phyloP scores from a whole-genome alignment of 2,329 filamentous ascomycete species.

The Fusarium sp. region DNA sequence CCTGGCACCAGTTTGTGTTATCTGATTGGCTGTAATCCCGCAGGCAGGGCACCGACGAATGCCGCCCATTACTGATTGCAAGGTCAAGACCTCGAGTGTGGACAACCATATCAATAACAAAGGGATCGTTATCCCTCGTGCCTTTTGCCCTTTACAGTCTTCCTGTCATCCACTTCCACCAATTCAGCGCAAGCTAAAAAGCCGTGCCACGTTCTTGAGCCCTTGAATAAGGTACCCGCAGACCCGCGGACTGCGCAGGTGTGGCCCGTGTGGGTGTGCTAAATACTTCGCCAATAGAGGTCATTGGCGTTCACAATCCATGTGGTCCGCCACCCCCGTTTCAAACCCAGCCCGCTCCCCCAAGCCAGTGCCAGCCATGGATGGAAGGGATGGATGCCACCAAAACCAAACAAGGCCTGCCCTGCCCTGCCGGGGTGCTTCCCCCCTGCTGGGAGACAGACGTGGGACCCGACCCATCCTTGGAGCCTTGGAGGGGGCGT shows the following conservation, averaged over 20 bases:
- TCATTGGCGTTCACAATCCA: background rate
- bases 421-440: background rate
- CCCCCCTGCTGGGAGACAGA: background rate
- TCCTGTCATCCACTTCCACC: background rate
- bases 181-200: conserved; percentile 4
- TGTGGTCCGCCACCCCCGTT: background rate
- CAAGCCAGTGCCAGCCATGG: background rate
- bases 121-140: conserved; percentile 1
- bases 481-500: background rate
- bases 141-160: background rate
- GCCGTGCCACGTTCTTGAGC: conserved; percentile 4
- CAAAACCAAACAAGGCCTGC: background rate
- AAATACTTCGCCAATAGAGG: background rate
- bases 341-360: conserved; percentile 1
- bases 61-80: background rate
- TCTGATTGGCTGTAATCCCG: conserved; percentile 16
- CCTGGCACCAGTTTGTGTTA: conserved; percentile 10
- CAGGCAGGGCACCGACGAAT: background rate
- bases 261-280: background rate
- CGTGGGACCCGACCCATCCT: background rate
- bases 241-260: background rate
- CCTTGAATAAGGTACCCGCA: conserved; percentile 1
- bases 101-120: conserved; percentile 5
- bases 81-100: background rate
- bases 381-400: background rate